phyloP scores from a whole-genome alignment of 2,329 filamentous ascomycete genomes.

The Decorospora gaudefroyi region DNA sequence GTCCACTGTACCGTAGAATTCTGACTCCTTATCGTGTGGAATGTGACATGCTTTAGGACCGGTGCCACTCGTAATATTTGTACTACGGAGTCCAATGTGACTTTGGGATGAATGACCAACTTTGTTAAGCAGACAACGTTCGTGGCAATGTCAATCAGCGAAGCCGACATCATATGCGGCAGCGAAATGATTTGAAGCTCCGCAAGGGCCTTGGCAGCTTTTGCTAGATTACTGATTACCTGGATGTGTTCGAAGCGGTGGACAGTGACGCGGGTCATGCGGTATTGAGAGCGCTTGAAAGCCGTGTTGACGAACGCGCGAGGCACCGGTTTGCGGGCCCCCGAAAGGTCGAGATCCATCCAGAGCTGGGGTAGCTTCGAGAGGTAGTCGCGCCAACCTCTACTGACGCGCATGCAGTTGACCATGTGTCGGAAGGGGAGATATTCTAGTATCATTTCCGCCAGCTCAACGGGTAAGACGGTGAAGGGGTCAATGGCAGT shows the following conservation, averaged over 20 bases:
- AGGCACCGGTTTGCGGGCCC: conserved; percentile 51
- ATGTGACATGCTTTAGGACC: conserved; percentile 33
- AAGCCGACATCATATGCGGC: conserved; percentile 29
- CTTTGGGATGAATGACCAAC: conserved; percentile 30
- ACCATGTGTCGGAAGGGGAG: conserved; percentile 58
- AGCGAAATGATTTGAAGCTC: conserved; percentile 40
- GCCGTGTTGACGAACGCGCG: conserved; percentile 50
- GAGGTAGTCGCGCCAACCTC: conserved; percentile 59
- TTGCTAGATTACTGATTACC: conserved; percentile 48
- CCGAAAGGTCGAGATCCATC: conserved; percentile 59
- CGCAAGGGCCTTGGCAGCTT: conserved; percentile 43
- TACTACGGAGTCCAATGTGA: conserved; percentile 33
- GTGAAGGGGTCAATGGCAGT: conserved; percentile 58
- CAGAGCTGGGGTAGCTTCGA: conserved; percentile 55
- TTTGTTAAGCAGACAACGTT: conserved; percentile 32
- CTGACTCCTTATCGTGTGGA: conserved; percentile 11
- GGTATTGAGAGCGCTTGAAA: conserved; percentile 47
- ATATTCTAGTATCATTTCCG: conserved; percentile 56
- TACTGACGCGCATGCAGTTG: conserved; percentile 60
- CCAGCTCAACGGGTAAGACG: conserved; percentile 59
- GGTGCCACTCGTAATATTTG: conserved; percentile 37
- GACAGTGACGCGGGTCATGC: conserved; percentile 41
- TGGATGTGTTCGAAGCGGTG: conserved; percentile 49
- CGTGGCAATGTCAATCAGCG: conserved; percentile 39
- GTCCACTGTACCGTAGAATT: conserved; percentile 25